Evolutionary conservation across 495 filamentous ascomycete genomes (phyloP), one percentile per base, ranked within the genome.

Genomic region (Parathielavia appendiculata): DNA sequence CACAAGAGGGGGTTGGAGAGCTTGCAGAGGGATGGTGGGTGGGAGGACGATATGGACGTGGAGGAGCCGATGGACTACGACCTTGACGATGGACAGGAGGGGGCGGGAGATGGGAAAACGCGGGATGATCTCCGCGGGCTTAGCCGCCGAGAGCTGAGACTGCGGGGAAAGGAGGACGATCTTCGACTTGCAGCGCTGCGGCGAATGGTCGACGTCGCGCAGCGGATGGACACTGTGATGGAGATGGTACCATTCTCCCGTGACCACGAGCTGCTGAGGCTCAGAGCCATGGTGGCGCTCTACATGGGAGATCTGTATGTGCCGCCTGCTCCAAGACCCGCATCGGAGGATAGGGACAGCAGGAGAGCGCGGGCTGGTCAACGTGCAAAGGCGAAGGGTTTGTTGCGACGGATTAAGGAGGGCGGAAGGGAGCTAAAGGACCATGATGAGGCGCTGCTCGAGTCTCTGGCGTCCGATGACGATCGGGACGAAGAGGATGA

Each of bases 271-370:
- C 66, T 93, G 51, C 73, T 87, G 36, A 70, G 82, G 54, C 70
- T 91, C 11, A 72, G 85, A 44, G 88, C 76, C 10, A 88, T 88
- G 81, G 71, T 89, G 9, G 81, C 76, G 11, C 69, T 88, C 30
- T 92, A 86, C 79, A 73, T 89, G 22, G 81, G 72, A 2, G 87
- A 92, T 61, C 66, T 92, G 52, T 56, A 47, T 14, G 49, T 76
- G 52, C 66, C 73, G 2, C 58, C 64, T 1, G 30, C 39, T 1
- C 59, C 63, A 12, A 59, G 63, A 41, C 60, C 57, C 8, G 44
- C 34, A 35, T n/a, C 51, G 4, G 67, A 69, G 12, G 64, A 68
- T 7, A 62, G 39, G 5, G 63, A 61, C 6, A 69, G 67, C 38
- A 58, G 59, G 46, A 44, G 23, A 32, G 59, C 44, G 32, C 57